These are phyloP conservation scores for Cladophialophora immunda DNA, from an alignment of 2,329 filamentous ascomycete genomes.

Conservation along the genomic window DNA sequence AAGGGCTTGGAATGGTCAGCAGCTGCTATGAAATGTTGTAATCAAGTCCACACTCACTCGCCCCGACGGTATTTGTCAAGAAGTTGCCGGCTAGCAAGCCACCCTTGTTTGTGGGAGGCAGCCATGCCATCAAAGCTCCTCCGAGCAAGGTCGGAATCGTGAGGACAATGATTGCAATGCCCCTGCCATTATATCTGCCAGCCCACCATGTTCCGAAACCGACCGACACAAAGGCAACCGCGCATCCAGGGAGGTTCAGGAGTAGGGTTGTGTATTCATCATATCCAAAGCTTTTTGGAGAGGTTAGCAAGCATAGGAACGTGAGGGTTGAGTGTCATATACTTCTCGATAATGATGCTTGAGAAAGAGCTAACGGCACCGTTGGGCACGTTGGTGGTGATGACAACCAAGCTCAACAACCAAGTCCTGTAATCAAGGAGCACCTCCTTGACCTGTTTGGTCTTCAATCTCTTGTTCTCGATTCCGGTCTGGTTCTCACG, in stretches of 20 bases:
- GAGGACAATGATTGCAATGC: constrained; percentile 53
- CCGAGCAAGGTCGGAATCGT: constrained; percentile 59
- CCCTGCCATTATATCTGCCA: constrained; percentile 51
- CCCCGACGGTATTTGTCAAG: constrained; percentile 55
- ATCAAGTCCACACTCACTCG: constrained; percentile 33
- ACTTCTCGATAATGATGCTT: constrained; percentile 51
- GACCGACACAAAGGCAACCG: constrained; percentile 53
- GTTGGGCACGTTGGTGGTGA: constrained; percentile 51
- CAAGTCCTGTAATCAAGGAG: constrained; percentile 56
- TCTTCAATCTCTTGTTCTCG: constrained; percentile 61
- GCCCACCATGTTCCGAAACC: constrained; percentile 51
- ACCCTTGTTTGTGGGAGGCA: constrained; percentile 49
- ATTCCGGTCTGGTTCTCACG: constrained; percentile 60
- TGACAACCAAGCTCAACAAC: constrained; percentile 48
- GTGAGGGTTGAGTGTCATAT: constrained; percentile 14
- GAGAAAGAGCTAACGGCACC: constrained; percentile 55
- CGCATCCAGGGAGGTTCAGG: constrained; percentile 55
- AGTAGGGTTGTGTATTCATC: constrained; percentile 54
- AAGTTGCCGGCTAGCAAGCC: constrained; percentile 55
- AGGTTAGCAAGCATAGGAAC: constrained; percentile 21
- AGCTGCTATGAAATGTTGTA: not conserved
- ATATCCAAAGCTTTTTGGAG: constrained; percentile 52
- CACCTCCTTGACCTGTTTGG: constrained; percentile 56
- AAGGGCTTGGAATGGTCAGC: constrained; percentile 41
- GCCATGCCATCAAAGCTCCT: constrained; percentile 49